A percentile compares a stretch with the other conserved stretches of the same genome.
Evolutionary conservation across 2,329 filamentous ascomycete genomes (phyloP).

Genomic region (Nigrospora sphaerica): DNA sequence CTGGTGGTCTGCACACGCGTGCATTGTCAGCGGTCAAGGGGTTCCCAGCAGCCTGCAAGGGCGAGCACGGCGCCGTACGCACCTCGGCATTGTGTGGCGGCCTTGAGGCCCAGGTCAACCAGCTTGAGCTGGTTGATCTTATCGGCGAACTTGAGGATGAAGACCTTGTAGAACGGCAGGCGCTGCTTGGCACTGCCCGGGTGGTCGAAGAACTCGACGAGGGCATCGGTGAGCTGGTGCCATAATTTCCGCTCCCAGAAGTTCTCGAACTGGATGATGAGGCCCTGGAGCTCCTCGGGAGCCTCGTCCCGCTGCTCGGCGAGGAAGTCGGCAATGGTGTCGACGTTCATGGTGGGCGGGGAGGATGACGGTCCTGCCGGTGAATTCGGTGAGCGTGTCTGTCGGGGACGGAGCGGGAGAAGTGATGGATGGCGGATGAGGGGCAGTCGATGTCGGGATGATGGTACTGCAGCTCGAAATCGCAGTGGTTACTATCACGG

Average conservation of each 20-base stretch:
- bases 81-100: slow-evolving; percentile 80
- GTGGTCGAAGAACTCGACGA: slow-evolving; percentile 82
- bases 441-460: background rate
- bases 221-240: slow-evolving; percentile 91
- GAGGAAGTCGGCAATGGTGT: slow-evolving; percentile 88
- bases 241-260: slow-evolving; percentile 98
- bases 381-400: background rate
- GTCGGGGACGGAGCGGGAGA: no score
- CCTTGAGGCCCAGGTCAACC: slow-evolving; percentile 81
- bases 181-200: slow-evolving; percentile 76
- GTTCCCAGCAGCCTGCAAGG: no score
- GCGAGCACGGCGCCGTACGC: slow-evolving; percentile 10
- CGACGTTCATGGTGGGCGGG: slow-evolving; percentile 62
- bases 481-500: background rate
- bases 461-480: background rate
- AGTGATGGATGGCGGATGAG: no score
- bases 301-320: slow-evolving; percentile 82
- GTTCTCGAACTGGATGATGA: slow-evolving; percentile 89
- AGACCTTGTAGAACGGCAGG: slow-evolving; percentile 85
- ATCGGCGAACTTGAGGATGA: slow-evolving; percentile 92
- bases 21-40: background rate
- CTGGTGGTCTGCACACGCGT: slow-evolving; percentile 58
- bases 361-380: slow-evolving; percentile 8
- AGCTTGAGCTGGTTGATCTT: slow-evolving; percentile 99
- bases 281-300: slow-evolving; percentile 78